Conservation (phyloP, 1,284 basidiomycete species). For the Chondrostereum purpureum region DNA sequence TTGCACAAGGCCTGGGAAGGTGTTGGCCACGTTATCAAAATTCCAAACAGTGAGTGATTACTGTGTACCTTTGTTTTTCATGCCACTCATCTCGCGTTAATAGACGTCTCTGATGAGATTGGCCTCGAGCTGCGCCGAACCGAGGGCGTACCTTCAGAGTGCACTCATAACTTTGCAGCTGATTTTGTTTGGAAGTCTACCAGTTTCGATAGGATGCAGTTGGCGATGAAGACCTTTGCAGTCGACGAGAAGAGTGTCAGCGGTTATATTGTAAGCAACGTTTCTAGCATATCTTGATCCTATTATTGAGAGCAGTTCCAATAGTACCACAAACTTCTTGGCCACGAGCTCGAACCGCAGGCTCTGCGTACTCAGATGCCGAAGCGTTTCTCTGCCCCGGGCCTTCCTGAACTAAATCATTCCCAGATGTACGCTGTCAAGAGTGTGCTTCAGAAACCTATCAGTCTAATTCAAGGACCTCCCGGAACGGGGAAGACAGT, state of each 20-base stretch:
- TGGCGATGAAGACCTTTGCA: constrained; percentile 99
- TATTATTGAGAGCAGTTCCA: constrained; percentile 9
- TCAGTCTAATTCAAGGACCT: constrained; percentile 96
- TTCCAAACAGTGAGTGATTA: constrained; percentile 83
- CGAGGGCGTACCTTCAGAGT: constrained; percentile 92
- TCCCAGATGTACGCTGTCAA: constrained; percentile 99
- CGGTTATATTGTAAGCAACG: constrained; percentile 82
- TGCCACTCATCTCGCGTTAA: constrained; percentile 9
- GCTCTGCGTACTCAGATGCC: constrained; percentile 90
- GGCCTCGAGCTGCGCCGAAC: constrained; percentile 86
- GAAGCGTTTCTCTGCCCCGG: constrained; percentile 93
- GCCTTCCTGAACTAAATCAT: constrained; percentile 96
- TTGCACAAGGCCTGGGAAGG: constrained; percentile 94
- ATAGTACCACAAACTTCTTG: constrained; percentile 96
- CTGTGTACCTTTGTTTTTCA: too few species aligned
- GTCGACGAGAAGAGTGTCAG: constrained; percentile 99
- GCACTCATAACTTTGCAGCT: constrained; percentile 91
- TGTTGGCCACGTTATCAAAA: constrained; percentile 96
- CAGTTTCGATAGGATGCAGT: constrained; percentile 98
- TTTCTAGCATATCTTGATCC: constrained; percentile 3
- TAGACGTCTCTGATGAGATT: constrained; percentile 97
- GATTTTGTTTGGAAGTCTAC: constrained; percentile 99
- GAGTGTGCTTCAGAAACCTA: constrained; percentile 96
- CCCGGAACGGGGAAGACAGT: constrained; percentile 99
- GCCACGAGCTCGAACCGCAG: constrained; percentile 92